These are phyloP conservation scores for Nakazawaea wyomingensis DNA, from an alignment of 805 yeast species.

Conservation along the genomic window DNA sequence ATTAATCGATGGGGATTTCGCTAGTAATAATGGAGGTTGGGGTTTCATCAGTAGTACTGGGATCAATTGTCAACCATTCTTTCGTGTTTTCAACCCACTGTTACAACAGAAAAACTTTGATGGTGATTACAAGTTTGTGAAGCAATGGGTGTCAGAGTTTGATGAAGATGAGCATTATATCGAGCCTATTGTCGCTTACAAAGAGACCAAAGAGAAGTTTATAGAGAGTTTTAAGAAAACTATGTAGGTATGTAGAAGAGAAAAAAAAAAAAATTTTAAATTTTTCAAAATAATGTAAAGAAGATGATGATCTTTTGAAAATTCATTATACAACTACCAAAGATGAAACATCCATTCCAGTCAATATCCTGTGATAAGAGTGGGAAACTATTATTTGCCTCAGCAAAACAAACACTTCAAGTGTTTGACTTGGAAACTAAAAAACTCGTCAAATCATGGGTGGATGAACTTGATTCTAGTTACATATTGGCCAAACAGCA, in stretches of 20 bases:
- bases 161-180: constrained; percentile 34
- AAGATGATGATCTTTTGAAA: too few species aligned
- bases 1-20: constrained; percentile 47
- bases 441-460: constrained; percentile 52
- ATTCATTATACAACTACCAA: too few species aligned
- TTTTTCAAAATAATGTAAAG: neutral
- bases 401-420: constrained; percentile 55
- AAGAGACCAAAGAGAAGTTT: constrained; percentile 35
- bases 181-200: constrained; percentile 39
- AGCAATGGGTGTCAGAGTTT: constrained; percentile 44
- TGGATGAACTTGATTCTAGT: constrained; percentile 48
- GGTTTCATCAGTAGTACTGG: constrained; percentile 49
- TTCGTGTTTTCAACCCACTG: constrained; percentile 48
- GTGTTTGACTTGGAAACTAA: constrained; percentile 41
- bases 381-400: constrained; percentile 47
- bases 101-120: constrained; percentile 46
- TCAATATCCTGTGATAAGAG: constrained; percentile 38
- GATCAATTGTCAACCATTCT: constrained; percentile 52
- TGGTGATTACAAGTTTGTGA: constrained; percentile 39
- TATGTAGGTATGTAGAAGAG: neutral
- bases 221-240: constrained; percentile 30
- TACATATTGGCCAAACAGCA: constrained; percentile 28
- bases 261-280: constrained; percentile 7
- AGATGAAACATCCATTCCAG: constrained; percentile 71
- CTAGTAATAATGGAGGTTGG: constrained; percentile 57